Evolutionary conservation across 805 yeast genomes (phyloP).

Genomic region (Ogataea neopini): DNA sequence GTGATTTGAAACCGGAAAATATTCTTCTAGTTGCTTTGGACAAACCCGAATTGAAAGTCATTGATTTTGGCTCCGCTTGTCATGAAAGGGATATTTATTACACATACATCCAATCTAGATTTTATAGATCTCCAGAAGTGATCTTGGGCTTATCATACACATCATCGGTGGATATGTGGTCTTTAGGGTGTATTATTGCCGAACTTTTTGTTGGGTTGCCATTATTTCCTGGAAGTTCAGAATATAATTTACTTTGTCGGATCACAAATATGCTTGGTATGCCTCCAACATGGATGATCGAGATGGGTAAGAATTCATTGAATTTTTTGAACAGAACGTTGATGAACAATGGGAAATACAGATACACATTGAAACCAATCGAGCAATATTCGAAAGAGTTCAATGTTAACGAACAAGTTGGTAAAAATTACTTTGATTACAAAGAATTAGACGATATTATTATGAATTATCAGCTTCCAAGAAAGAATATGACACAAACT

Average conservation of each 20-base stretch:
- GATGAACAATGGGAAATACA: slow-evolving; percentile 28
- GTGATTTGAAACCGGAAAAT: slow-evolving; percentile 97
- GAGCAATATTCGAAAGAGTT: slow-evolving; percentile 55
- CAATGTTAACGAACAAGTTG: slow-evolving; percentile 66
- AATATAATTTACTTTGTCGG: slow-evolving; percentile 83
- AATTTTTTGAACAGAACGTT: slow-evolving; percentile 51
- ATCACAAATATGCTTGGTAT: slow-evolving; percentile 78
- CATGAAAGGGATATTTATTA: slow-evolving; percentile 86
- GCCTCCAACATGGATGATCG: slow-evolving; percentile 97
- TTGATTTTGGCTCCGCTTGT: slow-evolving; percentile 96
- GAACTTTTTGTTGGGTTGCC: slow-evolving; percentile 80
- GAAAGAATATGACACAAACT: slow-evolving; percentile 51
- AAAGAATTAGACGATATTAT: slow-evolving; percentile 70
- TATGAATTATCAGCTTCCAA: slow-evolving; percentile 69
- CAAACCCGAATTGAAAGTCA: slow-evolving; percentile 83
- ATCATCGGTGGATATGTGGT: slow-evolving; percentile 85
- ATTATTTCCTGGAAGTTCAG: slow-evolving; percentile 91
- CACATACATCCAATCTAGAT: slow-evolving; percentile 89
- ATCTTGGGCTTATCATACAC: slow-evolving; percentile 90
- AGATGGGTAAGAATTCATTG: slow-evolving; percentile 83
- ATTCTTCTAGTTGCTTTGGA: slow-evolving; percentile 78
- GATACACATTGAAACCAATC: slow-evolving; percentile 36
- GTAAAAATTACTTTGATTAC: slow-evolving; percentile 76
- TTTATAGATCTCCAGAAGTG: slow-evolving; percentile 94
- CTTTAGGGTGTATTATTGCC: slow-evolving; percentile 59